phyloP scores from a whole-genome alignment of 78 protist species.

The Dictyostelium capitatum region DNA sequence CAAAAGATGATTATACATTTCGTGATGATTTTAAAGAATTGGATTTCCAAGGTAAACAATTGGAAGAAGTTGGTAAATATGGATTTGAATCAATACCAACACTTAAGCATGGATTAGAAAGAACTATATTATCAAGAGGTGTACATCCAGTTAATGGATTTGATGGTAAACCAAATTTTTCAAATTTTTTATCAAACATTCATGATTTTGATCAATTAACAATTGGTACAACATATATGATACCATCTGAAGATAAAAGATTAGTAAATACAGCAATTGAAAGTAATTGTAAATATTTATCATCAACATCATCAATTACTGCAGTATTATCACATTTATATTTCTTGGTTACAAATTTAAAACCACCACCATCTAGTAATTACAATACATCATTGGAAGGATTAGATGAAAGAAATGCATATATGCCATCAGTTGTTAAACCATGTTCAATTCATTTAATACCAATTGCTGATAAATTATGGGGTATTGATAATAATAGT shows the following conservation, averaged over 20 bases:
- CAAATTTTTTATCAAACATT: slow-evolving; percentile 42
- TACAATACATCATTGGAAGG: too few species aligned
- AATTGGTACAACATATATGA: slow-evolving; percentile 15
- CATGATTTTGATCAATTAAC: slow-evolving; percentile 51
- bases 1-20: neutral
- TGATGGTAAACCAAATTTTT: slow-evolving; percentile 24
- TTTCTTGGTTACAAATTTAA: slow-evolving; percentile 11
- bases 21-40: neutral
- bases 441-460: slow-evolving; percentile 30
- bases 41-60: neutral
- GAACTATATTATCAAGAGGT: neutral
- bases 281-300: slow-evolving; percentile 9
- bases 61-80: neutral
- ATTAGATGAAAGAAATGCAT: neutral
- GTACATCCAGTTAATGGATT: slow-evolving; percentile 30
- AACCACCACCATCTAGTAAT: neutral
- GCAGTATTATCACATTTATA: slow-evolving; percentile 31
- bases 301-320: slow-evolving; percentile 68
- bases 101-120: slow-evolving; percentile 50
- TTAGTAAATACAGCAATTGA: neutral
- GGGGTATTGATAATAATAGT: slow-evolving; percentile 55
- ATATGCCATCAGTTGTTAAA: neutral
- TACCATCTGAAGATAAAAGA: slow-evolving; percentile 52
- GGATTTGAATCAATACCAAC: slow-evolving; percentile 15
- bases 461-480: neutral